Percentiles rank a stretch among this genome's conserved stretches.
Conservation (phyloP, 306 rosid species). For the Carpinus fangiana region DNA sequence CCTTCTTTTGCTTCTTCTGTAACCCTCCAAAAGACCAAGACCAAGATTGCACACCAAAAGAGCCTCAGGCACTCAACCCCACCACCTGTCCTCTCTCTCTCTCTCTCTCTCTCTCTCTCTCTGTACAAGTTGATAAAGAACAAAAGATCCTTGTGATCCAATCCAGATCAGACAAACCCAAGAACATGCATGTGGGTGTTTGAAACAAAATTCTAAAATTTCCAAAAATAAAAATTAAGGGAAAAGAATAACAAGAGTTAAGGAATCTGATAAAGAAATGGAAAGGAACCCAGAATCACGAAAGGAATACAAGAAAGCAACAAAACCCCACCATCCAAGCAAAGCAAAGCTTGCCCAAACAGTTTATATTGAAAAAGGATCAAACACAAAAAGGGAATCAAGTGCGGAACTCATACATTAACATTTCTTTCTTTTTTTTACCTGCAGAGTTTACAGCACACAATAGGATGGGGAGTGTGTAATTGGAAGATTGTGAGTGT, state of each 20-base stretch:
- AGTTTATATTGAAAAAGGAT: constrained; percentile 38
- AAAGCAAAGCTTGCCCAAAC: constrained; percentile 43
- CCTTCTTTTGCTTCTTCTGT: constrained; percentile 46
- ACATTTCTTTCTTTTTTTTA: neutral
- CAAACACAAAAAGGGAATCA: constrained; percentile 34
- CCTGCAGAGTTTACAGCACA: too few relatives aligned
- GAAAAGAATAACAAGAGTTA: constrained; percentile 12
- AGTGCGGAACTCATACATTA: constrained; percentile 19
- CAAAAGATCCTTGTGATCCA: constrained; percentile 84
- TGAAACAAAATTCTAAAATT: constrained; percentile 43
- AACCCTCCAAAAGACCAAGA: constrained; percentile 37
- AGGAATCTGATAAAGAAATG: constrained; percentile 31
- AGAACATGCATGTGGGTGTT: constrained; percentile 77
- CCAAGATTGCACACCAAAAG: constrained; percentile 42
- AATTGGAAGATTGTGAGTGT: neutral
- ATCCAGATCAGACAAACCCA: constrained; percentile 96
- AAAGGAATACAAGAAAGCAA: constrained; percentile 50
- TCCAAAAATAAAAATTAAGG: constrained; percentile 6
- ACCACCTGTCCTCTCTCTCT: constrained; percentile 25
- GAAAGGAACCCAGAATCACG: constrained; percentile 39
- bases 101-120: constrained; percentile 22
- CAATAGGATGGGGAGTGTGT: neutral
- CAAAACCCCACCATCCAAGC: constrained; percentile 67
- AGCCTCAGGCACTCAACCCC: constrained; percentile 47
- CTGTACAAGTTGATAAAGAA: constrained; percentile 48